Percentiles rank a stretch among this genome's conserved stretches.
phyloP scores from a whole-genome alignment of 164 flowering plant species.

The Houttuynia cordata region DNA sequence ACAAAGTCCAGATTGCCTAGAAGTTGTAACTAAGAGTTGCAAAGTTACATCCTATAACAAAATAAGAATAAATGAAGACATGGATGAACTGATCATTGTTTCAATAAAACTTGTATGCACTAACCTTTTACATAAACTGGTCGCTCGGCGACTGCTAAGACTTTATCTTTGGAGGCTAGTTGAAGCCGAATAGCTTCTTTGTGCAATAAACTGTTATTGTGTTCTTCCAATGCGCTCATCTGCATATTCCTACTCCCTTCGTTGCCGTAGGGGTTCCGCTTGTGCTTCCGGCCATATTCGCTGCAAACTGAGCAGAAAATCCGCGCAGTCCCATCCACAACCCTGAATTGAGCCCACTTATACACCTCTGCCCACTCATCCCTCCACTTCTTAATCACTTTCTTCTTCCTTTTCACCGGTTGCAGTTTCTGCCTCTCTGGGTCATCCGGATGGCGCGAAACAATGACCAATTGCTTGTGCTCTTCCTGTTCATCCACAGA shows the following conservation, averaged over 20 bases:
- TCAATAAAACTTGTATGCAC: constrained; percentile 4
- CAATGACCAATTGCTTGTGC: constrained; percentile 54
- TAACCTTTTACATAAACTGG: constrained; percentile 85
- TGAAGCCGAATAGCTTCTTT: constrained; percentile 97
- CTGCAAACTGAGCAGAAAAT: constrained; percentile 92
- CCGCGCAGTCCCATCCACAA: constrained; percentile 88
- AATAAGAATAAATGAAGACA: too few species aligned
- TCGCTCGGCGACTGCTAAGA: constrained; percentile 47
- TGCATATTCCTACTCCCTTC: constrained; percentile 99
- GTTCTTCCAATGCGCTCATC: constrained; percentile 99
- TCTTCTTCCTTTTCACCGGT: constrained; percentile 74
- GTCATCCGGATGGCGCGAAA: constrained; percentile 52
- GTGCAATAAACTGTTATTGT: constrained; percentile 94
- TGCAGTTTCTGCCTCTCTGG: constrained; percentile 55
- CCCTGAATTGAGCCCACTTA: constrained; percentile 90
- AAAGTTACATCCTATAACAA: too few species aligned
- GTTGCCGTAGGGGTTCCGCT: constrained; percentile 96
- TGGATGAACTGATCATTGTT: too few species aligned
- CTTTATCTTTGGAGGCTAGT: constrained; percentile 91
- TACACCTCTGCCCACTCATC: constrained; percentile 99
- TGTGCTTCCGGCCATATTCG: constrained; percentile 93
- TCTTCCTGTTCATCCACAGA: constrained; percentile 64
- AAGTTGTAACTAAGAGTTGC: too few species aligned
- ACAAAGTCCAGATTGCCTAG: too few species aligned
- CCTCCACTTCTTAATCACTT: constrained; percentile 97